Percentiles rank a stretch among this genome's conserved stretches.
These are phyloP conservation scores for Backusella australiensis DNA, from an alignment of 192 early-diverging fungal species.

Conservation along the genomic window DNA sequence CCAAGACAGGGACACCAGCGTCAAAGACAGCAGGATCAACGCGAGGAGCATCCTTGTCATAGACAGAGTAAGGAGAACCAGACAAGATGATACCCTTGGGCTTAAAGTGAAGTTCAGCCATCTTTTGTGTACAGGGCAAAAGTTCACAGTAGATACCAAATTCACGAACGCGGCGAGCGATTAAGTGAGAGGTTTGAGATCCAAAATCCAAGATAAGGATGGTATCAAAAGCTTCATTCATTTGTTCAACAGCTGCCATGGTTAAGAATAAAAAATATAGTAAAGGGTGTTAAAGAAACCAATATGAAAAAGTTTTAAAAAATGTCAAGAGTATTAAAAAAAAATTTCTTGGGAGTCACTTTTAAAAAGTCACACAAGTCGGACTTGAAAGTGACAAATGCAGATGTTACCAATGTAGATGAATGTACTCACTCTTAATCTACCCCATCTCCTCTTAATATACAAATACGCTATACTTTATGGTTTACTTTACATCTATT, in stretches of 20 bases:
- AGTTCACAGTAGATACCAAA: constrained; percentile 99
- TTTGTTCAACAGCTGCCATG: constrained; percentile 39
- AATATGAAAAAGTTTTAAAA: constrained; percentile 2
- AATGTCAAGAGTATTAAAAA: not conserved
- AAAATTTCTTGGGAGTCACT: not conserved
- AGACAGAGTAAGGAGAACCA: constrained; percentile 96
- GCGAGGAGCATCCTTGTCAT: constrained; percentile 91
- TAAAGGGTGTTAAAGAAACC: not conserved
- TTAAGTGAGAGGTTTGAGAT: constrained; percentile 98
- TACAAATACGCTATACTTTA: not conserved
- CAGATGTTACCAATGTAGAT: not conserved
- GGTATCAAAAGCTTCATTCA: constrained; percentile 88
- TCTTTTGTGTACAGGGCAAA: constrained; percentile 94
- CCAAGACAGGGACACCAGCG: constrained; percentile 87
- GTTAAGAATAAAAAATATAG: constrained; percentile 5
- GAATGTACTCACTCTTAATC: not conserved
- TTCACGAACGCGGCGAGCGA: constrained; percentile 93
- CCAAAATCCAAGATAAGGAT: constrained; percentile 99
- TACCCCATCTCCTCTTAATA: not conserved
- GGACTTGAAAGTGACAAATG: not conserved
- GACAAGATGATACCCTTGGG: constrained; percentile 97
- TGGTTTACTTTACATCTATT: not conserved
- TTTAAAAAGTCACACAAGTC: not conserved
- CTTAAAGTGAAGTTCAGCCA: constrained; percentile 90
- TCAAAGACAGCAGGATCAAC: constrained; percentile 90